Evolutionary conservation across 345 rosid genomes (phyloP), one percentile per base, ranked within the genome.

Genomic region (Geranium brycei): DNA sequence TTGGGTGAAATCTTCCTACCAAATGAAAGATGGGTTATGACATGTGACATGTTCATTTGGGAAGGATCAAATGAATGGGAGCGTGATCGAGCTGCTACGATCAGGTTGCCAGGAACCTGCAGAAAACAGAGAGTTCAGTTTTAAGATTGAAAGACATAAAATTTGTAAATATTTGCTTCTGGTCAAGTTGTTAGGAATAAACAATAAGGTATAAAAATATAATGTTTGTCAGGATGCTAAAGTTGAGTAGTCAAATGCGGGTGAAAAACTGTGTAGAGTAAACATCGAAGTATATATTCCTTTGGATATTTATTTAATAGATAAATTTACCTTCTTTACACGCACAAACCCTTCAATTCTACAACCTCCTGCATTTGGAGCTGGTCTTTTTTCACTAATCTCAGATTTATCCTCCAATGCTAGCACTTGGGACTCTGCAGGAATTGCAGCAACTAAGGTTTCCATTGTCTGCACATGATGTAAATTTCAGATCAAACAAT

Each of bases 61-160:
- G 91, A 73, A 69, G 91, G 23, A 77, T 91, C 99, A 72, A 95
- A 95, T 10, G 97, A 95, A 84, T 95, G 99, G 74, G 92, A 66
- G 72, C 80, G 86, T 18, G 99, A 95, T 66, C 75, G 91, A 77
- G 97, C 99, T 68, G 97, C 81, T 64, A 95, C 66, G 66, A 91
- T 69, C 18, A 95, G 92, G 82, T 88, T 82, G 40, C 99, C 99
- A 7, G 99, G 97, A 71, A 95, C 99, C 99, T 95, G 84, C 73
- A 66, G 63, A 58, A 30, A 35, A 19, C 8, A 47, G 15, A 47
- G 11, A 47, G 12, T 35, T 35, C 4, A 57, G 53, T 2, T 6
- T 13, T 0, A 47, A 47, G 3, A 11, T 7, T 47, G 11, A 47
- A 57, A 57, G 19, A 18, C 16, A 57, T 8, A 57, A 4, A 16